Evolutionary conservation across 2,329 filamentous ascomycete genomes (phyloP), one percentile per base, ranked within the genome.

Genomic region (Colletotrichum sp.): DNA sequence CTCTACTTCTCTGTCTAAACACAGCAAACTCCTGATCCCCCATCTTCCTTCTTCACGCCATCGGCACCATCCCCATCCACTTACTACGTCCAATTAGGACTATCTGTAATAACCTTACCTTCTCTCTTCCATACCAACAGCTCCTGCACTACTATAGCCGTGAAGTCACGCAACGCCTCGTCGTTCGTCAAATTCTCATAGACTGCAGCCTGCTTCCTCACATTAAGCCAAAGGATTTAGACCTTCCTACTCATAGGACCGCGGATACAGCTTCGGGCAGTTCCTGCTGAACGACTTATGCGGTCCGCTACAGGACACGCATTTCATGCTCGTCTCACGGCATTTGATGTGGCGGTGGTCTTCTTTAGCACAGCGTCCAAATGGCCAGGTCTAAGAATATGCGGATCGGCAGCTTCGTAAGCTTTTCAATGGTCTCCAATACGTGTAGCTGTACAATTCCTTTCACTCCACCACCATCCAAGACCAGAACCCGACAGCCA

Each of bases 271-370:
- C 67, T 72, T 77, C 70, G 36, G 34, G 72, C 66, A 81, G 62
- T 74, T 79, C 73, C 69, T 79, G 76, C 78, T 80, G 66, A 79
- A 80, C 39, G 76, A 80, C 60, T 79, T 69, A n/a, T 80, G 76
- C 15, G 70, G 79, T n/a, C 79, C 72, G 7, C 76, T 65, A 57
- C 76, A 82, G 12, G 65, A 7, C 32, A 34, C 32, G 13, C 32
- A 34, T 34, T 15, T 34, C 12, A 34, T 2, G 6, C 5, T 34
- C 32, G 12, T 15, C 32, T 34, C 32, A 34, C 32, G 32, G 12
- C 32, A 34, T 15, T 15, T 5, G 6, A 1, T 15, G 32, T 34
- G 1, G 13, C 5, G 32, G 32, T 34, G 32, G 12, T 28, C 65
- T 55, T 18, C 65, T 18, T 68, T 68, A 13, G 44, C 39, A 16